phyloP scores from a whole-genome alignment of 768 basidiomycete genomes.

The Serpula lacrymans region DNA sequence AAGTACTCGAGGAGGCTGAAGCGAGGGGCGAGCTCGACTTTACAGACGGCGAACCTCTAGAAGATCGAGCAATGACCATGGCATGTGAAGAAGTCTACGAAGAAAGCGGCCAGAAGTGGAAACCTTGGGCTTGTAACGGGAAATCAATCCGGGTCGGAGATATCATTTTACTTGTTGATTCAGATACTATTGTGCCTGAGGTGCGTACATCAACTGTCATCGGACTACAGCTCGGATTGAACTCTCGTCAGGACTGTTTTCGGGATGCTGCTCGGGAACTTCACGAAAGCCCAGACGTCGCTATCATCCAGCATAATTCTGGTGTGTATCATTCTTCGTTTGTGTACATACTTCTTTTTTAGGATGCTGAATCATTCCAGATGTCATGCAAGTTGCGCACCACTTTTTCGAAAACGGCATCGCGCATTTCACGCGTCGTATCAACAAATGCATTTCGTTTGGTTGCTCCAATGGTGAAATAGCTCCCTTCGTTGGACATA shows the following conservation, averaged over 20 bases:
- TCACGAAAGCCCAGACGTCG: conserved; percentile 72
- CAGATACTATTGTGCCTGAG: conserved; percentile 77
- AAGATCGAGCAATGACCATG: conserved; percentile 68
- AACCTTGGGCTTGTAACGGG: conserved; percentile 76
- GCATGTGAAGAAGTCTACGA: conserved; percentile 72
- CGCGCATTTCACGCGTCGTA: conserved; percentile 77
- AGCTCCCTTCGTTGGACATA: conserved; percentile 71
- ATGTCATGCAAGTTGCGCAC: conserved; percentile 82
- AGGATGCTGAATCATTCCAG: conserved; percentile 23
- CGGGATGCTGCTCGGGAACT: conserved; percentile 82
- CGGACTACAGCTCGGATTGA: not conserved
- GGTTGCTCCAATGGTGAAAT: conserved; percentile 72
- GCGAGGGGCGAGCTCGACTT: conserved; percentile 30
- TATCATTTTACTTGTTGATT: conserved; percentile 76
- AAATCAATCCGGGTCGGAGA: conserved; percentile 75
- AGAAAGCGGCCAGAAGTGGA: conserved; percentile 55
- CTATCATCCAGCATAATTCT: conserved; percentile 85
- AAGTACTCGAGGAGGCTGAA: conserved; percentile 41
- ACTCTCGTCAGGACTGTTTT: conserved; percentile 62
- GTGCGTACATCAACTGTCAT: conserved; percentile 23
- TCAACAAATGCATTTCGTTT: conserved; percentile 76
- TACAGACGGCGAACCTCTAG: conserved; percentile 44
- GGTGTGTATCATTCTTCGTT: conserved; percentile 35
- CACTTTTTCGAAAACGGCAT: conserved; percentile 88
- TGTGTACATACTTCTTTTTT: not conserved